phyloP scores from a whole-genome alignment of 2,329 filamentous ascomycete species.

The Tolypocladium endophyticum region DNA sequence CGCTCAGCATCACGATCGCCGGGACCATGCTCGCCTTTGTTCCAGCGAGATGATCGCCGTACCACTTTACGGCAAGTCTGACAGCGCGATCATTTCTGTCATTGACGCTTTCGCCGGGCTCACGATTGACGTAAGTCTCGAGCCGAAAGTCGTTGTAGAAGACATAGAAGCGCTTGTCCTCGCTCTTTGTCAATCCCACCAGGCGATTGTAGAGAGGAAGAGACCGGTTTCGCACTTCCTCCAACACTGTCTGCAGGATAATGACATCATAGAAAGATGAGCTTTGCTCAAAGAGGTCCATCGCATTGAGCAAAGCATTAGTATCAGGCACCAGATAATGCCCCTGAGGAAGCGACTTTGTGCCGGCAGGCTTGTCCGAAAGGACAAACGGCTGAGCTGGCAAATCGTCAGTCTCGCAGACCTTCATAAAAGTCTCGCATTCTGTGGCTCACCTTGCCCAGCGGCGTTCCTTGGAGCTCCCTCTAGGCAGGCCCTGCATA shows the following conservation, averaged over 20 bases:
- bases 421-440: not conserved
- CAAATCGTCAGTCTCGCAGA: constrained; percentile 3
- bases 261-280: constrained; percentile 94
- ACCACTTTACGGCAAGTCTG: constrained; percentile 79
- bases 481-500: constrained; percentile 68
- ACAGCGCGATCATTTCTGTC: constrained; percentile 94
- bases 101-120: constrained; percentile 78
- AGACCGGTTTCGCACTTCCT: constrained; percentile 90
- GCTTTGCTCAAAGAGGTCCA: constrained; percentile 93
- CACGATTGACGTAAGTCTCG: constrained; percentile 75
- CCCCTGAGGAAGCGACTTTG: constrained; percentile 69
- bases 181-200: constrained; percentile 82
- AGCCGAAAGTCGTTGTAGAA: constrained; percentile 98
- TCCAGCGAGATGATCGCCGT: constrained; percentile 65
- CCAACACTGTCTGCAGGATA: constrained; percentile 88
- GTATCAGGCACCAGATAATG: constrained; percentile 96
- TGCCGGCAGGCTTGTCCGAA: constrained; percentile 78
- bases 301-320: constrained; percentile 87
- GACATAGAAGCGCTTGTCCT: constrained; percentile 95
- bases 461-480: constrained; percentile 70
- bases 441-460: constrained; percentile 52
- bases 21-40: constrained; percentile 55
- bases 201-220: constrained; percentile 91
- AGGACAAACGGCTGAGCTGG: constrained; percentile 74
- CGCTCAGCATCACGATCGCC: constrained; percentile 83